phyloP scores from a whole-genome alignment of 495 filamentous ascomycete species.

The Penicillium canescens region DNA sequence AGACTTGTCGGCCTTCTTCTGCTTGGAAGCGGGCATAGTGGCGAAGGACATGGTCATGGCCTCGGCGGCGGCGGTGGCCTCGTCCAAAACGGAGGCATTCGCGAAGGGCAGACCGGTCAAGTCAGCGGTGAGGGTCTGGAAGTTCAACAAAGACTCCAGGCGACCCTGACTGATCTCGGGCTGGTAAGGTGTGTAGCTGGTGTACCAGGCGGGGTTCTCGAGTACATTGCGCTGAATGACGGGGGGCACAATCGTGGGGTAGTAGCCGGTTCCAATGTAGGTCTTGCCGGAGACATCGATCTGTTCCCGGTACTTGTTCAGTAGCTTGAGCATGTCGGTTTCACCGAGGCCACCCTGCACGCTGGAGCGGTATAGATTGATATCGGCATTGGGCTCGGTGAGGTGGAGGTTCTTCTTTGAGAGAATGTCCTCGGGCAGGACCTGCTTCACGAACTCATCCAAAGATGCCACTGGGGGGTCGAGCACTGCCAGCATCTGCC shows the following conservation, averaged over 20 bases:
- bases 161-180: conserved; percentile 97
- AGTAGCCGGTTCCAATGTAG: conserved; percentile 89
- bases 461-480: conserved; percentile 72
- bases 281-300: conserved; percentile 57
- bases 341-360: conserved; percentile 63
- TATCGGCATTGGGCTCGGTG: conserved; percentile 37
- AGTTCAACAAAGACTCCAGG: conserved; percentile 92
- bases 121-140: conserved; percentile 92
- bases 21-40: conserved; percentile 66
- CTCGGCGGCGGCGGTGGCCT: conserved; percentile 92
- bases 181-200: conserved; percentile 97
- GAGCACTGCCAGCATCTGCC: conserved; percentile 79
- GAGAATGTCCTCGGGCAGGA: conserved; percentile 82
- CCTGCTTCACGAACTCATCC: conserved; percentile 87
- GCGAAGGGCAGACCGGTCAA: conserved; percentile 86
- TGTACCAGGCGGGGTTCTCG: conserved; percentile 97
- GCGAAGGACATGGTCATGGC: conserved; percentile 95
- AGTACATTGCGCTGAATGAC: conserved; percentile 95
- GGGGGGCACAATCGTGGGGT: conserved; percentile 79
- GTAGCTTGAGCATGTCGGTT: conserved; percentile 62
- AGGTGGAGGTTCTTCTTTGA: conserved; percentile 58
- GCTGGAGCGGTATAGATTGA: conserved; percentile 41
- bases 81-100: conserved; percentile 93
- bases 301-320: conserved; percentile 64
- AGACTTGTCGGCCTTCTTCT: conserved; percentile 73